Conservation (phyloP, 352 stramenopile species). For the Lagenidium sp. region DNA sequence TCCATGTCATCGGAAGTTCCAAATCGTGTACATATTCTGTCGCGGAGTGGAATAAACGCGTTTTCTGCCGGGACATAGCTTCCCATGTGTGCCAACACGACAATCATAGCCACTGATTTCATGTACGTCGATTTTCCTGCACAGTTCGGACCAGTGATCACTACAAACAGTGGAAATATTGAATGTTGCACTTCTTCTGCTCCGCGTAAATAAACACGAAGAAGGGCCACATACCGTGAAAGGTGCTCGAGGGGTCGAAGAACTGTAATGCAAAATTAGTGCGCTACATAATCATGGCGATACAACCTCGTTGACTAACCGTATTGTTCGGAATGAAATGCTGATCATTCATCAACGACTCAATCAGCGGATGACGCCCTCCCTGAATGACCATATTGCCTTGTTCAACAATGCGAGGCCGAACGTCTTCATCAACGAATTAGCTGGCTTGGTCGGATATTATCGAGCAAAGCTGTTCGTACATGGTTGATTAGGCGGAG, state of each 20-base stretch:
- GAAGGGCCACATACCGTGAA: conserved; percentile 59
- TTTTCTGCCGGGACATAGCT: conserved; percentile 83
- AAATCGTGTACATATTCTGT: conserved; percentile 88
- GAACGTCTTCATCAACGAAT: too few relatives aligned
- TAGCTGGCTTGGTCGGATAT: too few relatives aligned
- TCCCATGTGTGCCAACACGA: conserved; percentile 88
- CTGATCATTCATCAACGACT: conserved; percentile 51
- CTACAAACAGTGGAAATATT: conserved; percentile 13
- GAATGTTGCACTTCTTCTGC: background rate
- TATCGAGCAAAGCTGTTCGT: too few relatives aligned
- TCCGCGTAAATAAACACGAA: too few relatives aligned
- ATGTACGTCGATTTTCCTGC: conserved; percentile 90
- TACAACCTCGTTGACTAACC: conserved; percentile 21
- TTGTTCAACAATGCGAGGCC: conserved; percentile 50
- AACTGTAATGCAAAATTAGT: too few relatives aligned
- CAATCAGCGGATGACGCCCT: conserved; percentile 70
- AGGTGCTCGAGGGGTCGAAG: conserved; percentile 62
- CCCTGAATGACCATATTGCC: conserved; percentile 78
- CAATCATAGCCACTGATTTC: conserved; percentile 76
- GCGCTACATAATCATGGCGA: too few relatives aligned
- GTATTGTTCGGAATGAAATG: conserved; percentile 84
- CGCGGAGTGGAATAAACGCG: conserved; percentile 73
- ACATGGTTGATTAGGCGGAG: conserved; percentile 70
- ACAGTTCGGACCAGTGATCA: conserved; percentile 89
- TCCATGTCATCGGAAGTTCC: conserved; percentile 92